These are phyloP conservation scores for Lactarius evosmus DNA, from an alignment of 768 basidiomycete species.

Conservation along the genomic window DNA sequence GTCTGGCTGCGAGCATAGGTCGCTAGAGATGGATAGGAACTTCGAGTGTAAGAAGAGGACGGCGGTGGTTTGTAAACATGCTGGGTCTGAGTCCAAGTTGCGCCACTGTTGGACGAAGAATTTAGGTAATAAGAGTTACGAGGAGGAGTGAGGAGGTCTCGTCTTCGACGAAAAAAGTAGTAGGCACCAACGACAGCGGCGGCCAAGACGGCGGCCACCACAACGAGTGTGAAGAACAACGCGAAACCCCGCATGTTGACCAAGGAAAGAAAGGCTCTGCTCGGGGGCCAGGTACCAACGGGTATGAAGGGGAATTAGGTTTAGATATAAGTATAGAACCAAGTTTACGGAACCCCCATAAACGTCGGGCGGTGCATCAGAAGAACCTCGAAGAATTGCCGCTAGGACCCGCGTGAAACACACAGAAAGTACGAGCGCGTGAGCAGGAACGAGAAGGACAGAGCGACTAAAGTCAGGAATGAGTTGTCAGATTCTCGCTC, in stretches of 20 bases:
- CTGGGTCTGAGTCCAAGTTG: not conserved
- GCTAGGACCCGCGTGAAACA: not conserved
- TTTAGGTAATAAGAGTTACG: not conserved
- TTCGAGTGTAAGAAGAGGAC: not conserved
- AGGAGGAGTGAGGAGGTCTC: not conserved
- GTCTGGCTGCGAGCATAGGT: not conserved
- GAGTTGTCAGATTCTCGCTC: not conserved
- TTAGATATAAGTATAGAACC: not conserved
- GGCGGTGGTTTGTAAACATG: not conserved
- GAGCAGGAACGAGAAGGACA: not conserved
- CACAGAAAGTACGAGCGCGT: not conserved
- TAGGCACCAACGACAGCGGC: not conserved
- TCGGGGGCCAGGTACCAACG: not conserved
- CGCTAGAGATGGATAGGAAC: not conserved
- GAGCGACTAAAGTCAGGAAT: not conserved
- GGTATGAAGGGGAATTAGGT: not conserved
- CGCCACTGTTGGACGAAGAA: not conserved
- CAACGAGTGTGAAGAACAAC: not conserved
- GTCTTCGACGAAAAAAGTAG: not conserved
- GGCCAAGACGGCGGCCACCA: not conserved
- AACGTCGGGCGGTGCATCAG: not conserved
- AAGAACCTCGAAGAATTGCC: no score
- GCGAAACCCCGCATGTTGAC: not conserved
- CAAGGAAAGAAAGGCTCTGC: not conserved
- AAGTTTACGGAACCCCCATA: not conserved